Percentiles rank a stretch among this genome's conserved stretches.
Evolutionary conservation across 345 rosid genomes (phyloP).

Genomic region (Cardamine chenopodiifolia): DNA sequence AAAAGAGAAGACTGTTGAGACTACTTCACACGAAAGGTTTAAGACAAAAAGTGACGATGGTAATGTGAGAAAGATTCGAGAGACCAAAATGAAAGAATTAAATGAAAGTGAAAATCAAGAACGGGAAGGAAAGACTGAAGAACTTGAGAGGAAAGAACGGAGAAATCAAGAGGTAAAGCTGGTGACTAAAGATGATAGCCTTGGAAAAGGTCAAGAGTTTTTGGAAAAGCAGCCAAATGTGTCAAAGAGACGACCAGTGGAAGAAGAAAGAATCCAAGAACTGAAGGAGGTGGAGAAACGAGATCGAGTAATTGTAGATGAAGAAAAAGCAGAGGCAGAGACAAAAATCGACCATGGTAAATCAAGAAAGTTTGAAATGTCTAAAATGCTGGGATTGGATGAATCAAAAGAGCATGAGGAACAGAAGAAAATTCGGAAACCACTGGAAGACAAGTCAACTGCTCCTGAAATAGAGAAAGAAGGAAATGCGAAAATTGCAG

Average conservation of each 20-base stretch:
- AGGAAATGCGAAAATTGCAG: conserved; percentile 10
- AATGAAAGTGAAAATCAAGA: conserved; percentile 12
- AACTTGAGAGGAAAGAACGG: background rate
- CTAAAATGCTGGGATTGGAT: background rate
- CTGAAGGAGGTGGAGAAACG: background rate
- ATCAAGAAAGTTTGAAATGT: background rate
- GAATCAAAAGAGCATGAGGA: background rate
- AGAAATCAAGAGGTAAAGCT: conserved; percentile 9
- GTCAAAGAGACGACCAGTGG: conserved; percentile 18
- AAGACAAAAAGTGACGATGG: background rate
- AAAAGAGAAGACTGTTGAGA: conserved; percentile 8
- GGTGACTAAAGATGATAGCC: conserved; percentile 7
- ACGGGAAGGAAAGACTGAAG: background rate
- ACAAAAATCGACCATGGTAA: background rate
- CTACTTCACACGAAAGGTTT: background rate
- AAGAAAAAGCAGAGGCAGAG: background rate
- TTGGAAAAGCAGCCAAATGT: conserved; percentile 1
- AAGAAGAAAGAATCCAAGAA: conserved; percentile 18
- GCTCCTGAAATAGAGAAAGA: background rate
- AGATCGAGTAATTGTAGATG: background rate
- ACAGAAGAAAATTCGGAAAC: background rate
- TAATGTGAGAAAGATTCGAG: background rate
- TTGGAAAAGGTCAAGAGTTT: background rate
- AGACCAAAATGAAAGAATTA: conserved; percentile 8
- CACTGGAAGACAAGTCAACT: background rate